Percentiles rank a stretch among this genome's conserved stretches.
Conservation (phyloP, 2,329 filamentous ascomycete species). For the Aspergillus novofumigatus region DNA sequence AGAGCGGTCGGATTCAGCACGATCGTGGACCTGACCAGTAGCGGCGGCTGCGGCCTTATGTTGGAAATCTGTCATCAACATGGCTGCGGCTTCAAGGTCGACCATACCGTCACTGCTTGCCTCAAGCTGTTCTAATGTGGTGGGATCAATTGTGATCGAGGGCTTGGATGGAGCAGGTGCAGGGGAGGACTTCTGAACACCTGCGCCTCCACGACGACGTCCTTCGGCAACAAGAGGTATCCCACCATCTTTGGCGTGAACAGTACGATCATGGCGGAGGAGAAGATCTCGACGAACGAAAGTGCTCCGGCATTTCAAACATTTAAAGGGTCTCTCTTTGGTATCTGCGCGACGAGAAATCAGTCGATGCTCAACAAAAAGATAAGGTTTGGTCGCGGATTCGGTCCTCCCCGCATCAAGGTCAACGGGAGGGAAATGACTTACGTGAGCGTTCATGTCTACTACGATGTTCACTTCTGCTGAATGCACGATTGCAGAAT, state of each 20-base stretch:
- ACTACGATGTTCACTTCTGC: slow-evolving; percentile 93
- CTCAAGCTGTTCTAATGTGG: slow-evolving; percentile 88
- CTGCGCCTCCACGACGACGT: slow-evolving; percentile 59
- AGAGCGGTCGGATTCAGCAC: slow-evolving; percentile 51
- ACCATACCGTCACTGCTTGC: slow-evolving; percentile 85
- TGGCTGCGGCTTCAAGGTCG: slow-evolving; percentile 94
- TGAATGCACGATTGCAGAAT: slow-evolving; percentile 97
- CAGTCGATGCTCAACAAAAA: not conserved
- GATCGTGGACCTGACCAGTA: slow-evolving; percentile 48
- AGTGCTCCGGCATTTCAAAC: slow-evolving; percentile 94
- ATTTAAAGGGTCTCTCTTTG: slow-evolving; percentile 98
- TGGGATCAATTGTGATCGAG: slow-evolving; percentile 74
- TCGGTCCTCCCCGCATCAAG: not conserved
- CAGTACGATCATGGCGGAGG: slow-evolving; percentile 93
- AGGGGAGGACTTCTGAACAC: slow-evolving; percentile 36
- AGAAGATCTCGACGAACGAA: slow-evolving; percentile 97
- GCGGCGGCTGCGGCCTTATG: slow-evolving; percentile 79
- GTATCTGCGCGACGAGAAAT: slow-evolving; percentile 61
- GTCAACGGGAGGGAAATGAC: slow-evolving; percentile 41
- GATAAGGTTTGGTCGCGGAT: not conserved
- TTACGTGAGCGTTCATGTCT: slow-evolving; percentile 97
- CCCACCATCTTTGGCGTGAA: slow-evolving; percentile 96
- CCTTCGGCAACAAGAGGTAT: slow-evolving; percentile 90
- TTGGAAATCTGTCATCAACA: slow-evolving; percentile 97
- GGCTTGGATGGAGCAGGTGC: slow-evolving; percentile 63